These are phyloP conservation scores for Jasminum sambac DNA, from an alignment of 257 asterid genomes.

Conservation along the genomic window DNA sequence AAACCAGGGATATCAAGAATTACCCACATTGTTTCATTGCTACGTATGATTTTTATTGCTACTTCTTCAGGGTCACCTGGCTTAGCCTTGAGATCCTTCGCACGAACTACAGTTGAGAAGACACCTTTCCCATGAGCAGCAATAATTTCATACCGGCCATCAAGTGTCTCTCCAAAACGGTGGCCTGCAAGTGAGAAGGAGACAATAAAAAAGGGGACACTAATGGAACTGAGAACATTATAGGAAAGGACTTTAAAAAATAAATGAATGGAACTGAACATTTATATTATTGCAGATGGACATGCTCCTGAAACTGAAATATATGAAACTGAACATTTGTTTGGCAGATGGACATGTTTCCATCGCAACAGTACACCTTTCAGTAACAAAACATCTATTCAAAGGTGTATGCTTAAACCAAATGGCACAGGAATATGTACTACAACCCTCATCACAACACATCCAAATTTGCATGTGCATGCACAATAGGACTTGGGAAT, in stretches of 20 bases:
- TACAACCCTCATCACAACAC: background rate
- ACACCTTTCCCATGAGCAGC: constrained; percentile 99
- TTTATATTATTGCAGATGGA: background rate
- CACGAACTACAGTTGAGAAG: constrained; percentile 95
- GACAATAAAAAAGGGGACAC: constrained; percentile 20
- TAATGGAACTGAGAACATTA: background rate
- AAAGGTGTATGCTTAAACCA: constrained; percentile 3
- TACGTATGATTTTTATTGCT: constrained; percentile 93
- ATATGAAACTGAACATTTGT: background rate
- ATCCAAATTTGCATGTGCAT: background rate
- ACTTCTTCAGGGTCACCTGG: constrained; percentile 81
- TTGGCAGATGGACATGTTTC: background rate
- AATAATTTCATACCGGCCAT: constrained; percentile 84
- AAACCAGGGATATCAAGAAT: constrained; percentile 20
- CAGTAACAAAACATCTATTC: constrained; percentile 1
- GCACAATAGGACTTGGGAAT: constrained; percentile 4
- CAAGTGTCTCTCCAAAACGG: constrained; percentile 94
- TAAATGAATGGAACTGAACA: background rate
- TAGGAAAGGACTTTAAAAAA: background rate
- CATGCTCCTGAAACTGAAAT: background rate
- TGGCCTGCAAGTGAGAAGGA: constrained; percentile 52
- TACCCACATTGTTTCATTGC: constrained; percentile 86
- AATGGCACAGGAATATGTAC: constrained; percentile 1
- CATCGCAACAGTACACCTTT: background rate
- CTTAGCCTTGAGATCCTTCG: constrained; percentile 88